These are phyloP conservation scores for Trichoderma harzianum DNA, from an alignment of 2,329 filamentous ascomycete species.

Conservation along the genomic window DNA sequence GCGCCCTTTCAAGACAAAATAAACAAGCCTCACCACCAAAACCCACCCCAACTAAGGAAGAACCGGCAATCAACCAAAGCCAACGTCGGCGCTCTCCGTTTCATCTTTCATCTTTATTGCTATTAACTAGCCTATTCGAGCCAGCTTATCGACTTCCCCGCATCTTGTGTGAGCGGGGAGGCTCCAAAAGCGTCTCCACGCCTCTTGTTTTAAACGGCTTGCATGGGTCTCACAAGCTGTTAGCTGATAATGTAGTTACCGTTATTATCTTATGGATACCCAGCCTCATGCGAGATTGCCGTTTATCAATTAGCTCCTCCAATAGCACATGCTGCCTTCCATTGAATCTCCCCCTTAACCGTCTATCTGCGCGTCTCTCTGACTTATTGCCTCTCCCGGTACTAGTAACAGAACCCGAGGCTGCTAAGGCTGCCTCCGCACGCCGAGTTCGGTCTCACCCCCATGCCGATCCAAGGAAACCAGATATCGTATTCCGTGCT, in stretches of 20 bases:
- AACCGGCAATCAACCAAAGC: constrained; percentile 4
- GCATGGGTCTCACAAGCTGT: neutral
- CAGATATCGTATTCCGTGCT: neutral
- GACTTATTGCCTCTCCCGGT: neutral
- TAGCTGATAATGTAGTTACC: neutral
- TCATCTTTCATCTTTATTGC: neutral
- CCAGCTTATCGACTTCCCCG: constrained; percentile 10
- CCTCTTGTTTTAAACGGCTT: neutral
- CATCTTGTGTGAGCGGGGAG: constrained; percentile 3
- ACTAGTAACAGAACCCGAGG: neutral
- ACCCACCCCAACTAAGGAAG: neutral
- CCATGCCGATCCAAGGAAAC: neutral
- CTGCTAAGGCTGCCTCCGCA: neutral
- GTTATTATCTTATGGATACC: neutral
- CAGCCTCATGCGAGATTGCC: neutral
- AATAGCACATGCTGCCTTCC: neutral
- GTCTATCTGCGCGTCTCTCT: neutral
- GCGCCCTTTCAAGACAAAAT: neutral
- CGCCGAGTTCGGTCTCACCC: constrained; percentile 7
- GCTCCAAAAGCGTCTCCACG: neutral
- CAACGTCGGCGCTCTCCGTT: neutral
- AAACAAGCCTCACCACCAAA: neutral
- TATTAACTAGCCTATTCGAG: neutral
- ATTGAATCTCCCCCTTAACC: neutral
- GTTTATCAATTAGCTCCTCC: neutral